Base-by-base conservation (phyloP, 2,329 filamentous ascomycete species). In the Trichophaea hybrida region DNA sequence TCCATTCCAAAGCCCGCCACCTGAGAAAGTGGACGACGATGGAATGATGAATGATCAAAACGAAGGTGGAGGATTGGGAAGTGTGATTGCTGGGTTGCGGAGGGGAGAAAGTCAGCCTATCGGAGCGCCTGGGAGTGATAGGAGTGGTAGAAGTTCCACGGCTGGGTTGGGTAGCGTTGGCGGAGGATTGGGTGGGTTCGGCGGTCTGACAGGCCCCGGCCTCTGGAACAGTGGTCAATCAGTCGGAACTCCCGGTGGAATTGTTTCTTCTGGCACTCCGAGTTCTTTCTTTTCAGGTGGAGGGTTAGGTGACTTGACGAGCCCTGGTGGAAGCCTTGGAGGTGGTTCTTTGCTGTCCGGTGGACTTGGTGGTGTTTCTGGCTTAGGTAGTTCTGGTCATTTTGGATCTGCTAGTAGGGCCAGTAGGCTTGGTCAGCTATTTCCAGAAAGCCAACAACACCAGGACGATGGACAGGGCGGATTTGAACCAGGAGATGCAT, bases 61-160 rank as follows among this genome's bases (percentile, higher is more conserved):
- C 52, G 69, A 71, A 37, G 74, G 76, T 10, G 76, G 78, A 6
- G 74, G 74, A 55, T 78, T 78, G 32, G 75, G 78, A 52, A 76
- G 78, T 62, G 76, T 77, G 6, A 61, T 64, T 56, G 62, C 59
- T 8, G 62, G 61, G 4, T 37, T 55, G 44, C 24, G 60, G 12
- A 43, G 31, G 24, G 58, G 61, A 6, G 62, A 61, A 33, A 59
- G 64, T 5, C 58, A 66, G 13, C 61, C 60, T 58, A 78, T 69
- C 62, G 79, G 79, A 64, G 71, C 75, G 40, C 75, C 77, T 59
- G 83, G 88, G 55, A 85, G 84, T 4, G 88, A 89, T 66, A 91
- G 97, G 70, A 84, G 91, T 17, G 96, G 90, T 70, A 89, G 95
- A 72, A 95, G 88, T 0, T 95, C 90, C 0, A 95, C 90, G 69